Percentiles rank a stretch among this genome's conserved stretches.
These are phyloP conservation scores for Aspergillus avenaceus DNA, from an alignment of 495 filamentous ascomycete genomes.

Conservation along the genomic window DNA sequence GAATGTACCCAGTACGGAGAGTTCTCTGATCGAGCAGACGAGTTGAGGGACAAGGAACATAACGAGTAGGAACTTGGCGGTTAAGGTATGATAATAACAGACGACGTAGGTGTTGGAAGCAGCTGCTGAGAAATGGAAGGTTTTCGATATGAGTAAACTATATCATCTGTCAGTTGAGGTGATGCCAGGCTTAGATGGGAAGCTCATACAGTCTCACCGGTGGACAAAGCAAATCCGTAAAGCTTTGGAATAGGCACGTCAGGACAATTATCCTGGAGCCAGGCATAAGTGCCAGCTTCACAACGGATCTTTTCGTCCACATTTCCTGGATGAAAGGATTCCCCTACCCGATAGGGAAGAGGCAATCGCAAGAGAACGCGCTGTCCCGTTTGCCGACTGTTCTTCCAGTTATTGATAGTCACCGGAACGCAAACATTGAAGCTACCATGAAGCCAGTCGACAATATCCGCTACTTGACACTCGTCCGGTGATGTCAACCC, in stretches of 20 bases:
- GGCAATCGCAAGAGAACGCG: constrained; percentile 29
- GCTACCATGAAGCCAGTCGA: constrained; percentile 33
- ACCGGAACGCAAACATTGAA: constrained; percentile 39
- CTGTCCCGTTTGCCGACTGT: constrained; percentile 2
- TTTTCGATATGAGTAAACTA: neutral
- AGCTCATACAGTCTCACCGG: too few relatives aligned
- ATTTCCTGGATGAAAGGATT: constrained; percentile 26
- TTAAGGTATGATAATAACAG: neutral
- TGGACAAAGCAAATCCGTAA: too few relatives aligned
- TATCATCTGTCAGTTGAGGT: too few relatives aligned
- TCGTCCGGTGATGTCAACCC: neutral
- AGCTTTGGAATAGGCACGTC: too few relatives aligned
- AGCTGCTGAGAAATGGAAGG: neutral
- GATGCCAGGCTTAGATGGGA: neutral
- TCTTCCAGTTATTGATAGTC: constrained; percentile 9
- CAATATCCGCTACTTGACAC: constrained; percentile 14
- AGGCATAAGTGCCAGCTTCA: constrained; percentile 31
- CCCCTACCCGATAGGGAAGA: constrained; percentile 30
- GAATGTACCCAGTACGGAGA: neutral
- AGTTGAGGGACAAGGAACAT: neutral
- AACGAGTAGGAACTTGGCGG: neutral
- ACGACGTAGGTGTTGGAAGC: neutral
- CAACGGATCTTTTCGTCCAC: constrained; percentile 32
- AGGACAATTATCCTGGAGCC: constrained; percentile 27
- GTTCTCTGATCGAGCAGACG: neutral